Percentiles rank a stretch among this genome's conserved stretches.
Conservation (phyloP, 441 rosid genomes). For the Erodium trifolium region DNA sequence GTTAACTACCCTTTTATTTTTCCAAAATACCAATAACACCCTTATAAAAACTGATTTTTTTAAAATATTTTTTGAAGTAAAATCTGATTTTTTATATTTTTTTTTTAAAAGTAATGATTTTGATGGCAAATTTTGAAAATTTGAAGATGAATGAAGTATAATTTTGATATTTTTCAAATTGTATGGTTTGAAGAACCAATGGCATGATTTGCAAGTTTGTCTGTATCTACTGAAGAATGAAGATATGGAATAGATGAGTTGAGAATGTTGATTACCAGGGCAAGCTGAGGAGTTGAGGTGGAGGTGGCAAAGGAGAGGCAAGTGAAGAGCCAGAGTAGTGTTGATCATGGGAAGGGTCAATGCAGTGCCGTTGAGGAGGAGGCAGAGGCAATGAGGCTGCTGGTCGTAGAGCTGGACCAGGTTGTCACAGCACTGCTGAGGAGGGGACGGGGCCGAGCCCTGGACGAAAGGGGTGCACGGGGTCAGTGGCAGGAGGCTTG, state of each 20-base stretch:
- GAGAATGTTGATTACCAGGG: conserved; percentile 31
- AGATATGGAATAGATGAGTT: neutral
- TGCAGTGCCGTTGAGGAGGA: conserved; percentile 48
- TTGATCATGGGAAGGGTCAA: conserved; percentile 48
- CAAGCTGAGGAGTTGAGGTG: conserved; percentile 38
- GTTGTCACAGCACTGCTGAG: conserved; percentile 53
- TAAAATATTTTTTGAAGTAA: no score
- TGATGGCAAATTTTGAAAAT: no score
- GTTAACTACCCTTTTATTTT: no score
- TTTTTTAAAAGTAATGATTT: no score
- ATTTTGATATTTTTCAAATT: no score
- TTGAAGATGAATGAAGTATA: no score
- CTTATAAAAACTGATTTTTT: no score
- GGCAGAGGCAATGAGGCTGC: conserved; percentile 60
- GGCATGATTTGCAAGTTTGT: no score
- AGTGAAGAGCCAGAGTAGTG: conserved; percentile 49
- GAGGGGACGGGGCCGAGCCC: conserved; percentile 44
- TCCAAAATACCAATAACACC: no score
- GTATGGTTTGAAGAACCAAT: no score
- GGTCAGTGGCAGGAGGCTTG: conserved; percentile 45
- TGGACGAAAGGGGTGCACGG: conserved; percentile 79
- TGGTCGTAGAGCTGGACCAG: conserved; percentile 48
- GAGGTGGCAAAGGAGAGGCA: conserved; percentile 52
- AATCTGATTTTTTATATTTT: no score
- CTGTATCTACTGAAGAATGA: neutral